Evolutionary conservation across 176 grass and related monocot species (phyloP).

Genomic region (Panicum miliaceum): DNA sequence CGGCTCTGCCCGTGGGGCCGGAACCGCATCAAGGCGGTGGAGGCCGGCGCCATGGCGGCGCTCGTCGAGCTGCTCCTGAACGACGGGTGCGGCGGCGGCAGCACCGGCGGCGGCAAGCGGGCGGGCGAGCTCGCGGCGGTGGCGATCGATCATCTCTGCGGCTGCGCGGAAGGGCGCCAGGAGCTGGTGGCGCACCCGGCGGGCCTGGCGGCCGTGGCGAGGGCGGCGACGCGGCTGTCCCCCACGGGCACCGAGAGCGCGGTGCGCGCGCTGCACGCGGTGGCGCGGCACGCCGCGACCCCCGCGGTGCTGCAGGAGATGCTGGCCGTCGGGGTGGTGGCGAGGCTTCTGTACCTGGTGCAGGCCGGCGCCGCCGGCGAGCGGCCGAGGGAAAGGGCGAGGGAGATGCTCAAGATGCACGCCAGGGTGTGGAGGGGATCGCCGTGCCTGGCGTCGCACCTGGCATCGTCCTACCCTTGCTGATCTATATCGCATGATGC

Average conservation of each 20-base stretch:
- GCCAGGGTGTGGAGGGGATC: slow-evolving; percentile 76
- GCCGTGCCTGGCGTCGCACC: slow-evolving; percentile 64
- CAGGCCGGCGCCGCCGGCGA: slow-evolving; percentile 58
- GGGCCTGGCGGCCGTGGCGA: slow-evolving; percentile 63
- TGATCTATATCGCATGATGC: slow-evolving; percentile 52
- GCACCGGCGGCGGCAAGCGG: slow-evolving; percentile 14
- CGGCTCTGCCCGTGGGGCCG: slow-evolving; percentile 56
- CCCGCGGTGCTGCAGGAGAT: slow-evolving; percentile 78
- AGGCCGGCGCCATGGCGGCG: slow-evolving; percentile 58
- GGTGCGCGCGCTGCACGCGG: slow-evolving; percentile 59
- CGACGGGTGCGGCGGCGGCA: slow-evolving; percentile 19
- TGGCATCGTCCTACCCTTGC: slow-evolving; percentile 55
- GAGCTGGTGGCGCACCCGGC: slow-evolving; percentile 73
- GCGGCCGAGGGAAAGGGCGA: slow-evolving; percentile 63
- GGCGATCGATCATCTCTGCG: slow-evolving; percentile 69
- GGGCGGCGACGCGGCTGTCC: slow-evolving; percentile 63
- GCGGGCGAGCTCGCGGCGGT: slow-evolving; percentile 52
- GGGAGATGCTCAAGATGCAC: slow-evolving; percentile 86
- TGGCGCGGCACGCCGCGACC: slow-evolving; percentile 60
- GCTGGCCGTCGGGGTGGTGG: slow-evolving; percentile 70
- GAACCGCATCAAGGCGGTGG: slow-evolving; percentile 64
- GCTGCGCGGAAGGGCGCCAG: slow-evolving; percentile 73
- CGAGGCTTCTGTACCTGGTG: slow-evolving; percentile 66
- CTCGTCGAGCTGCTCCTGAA: slow-evolving; percentile 65
- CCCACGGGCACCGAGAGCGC: slow-evolving; percentile 51